These are phyloP conservation scores for Boletus tomentosulus DNA, from an alignment of 768 basidiomycete species.

Conservation along the genomic window DNA sequence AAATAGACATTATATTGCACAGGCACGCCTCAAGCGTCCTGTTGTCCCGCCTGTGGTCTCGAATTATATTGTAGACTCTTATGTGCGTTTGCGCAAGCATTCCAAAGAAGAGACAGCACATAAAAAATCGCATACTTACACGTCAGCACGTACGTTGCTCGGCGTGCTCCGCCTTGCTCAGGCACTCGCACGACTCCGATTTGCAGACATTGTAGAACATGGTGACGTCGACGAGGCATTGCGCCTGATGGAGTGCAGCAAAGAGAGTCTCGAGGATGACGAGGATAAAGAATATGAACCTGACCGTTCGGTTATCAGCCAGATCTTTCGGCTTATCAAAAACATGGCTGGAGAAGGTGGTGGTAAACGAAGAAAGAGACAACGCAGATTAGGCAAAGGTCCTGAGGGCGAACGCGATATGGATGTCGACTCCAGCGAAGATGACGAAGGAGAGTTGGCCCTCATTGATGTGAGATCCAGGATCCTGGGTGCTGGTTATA, in stretches of 20 bases:
- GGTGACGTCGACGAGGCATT: slow-evolving; percentile 95
- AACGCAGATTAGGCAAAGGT: slow-evolving; percentile 61
- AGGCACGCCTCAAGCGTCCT: slow-evolving; percentile 83
- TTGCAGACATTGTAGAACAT: slow-evolving; percentile 72
- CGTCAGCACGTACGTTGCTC: slow-evolving; percentile 92
- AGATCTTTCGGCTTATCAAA: slow-evolving; percentile 90
- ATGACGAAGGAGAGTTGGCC: slow-evolving; percentile 67
- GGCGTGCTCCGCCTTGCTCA: slow-evolving; percentile 93
- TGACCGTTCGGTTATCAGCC: slow-evolving; percentile 76
- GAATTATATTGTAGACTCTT: slow-evolving; percentile 90
- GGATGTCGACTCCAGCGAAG: slow-evolving; percentile 66
- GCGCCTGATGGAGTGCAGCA: slow-evolving; percentile 94
- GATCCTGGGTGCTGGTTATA: slow-evolving; percentile 83
- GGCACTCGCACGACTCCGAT: slow-evolving; percentile 88
- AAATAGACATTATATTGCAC: slow-evolving; percentile 88
- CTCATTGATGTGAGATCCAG: slow-evolving; percentile 87
- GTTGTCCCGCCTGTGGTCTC: slow-evolving; percentile 87
- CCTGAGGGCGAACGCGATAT: slow-evolving; percentile 67
- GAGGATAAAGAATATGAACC: slow-evolving; percentile 62
- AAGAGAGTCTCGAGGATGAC: slow-evolving; percentile 84
- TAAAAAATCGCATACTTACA: slow-evolving; percentile 90
- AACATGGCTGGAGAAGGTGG: slow-evolving; percentile 60
- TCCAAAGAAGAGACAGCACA: slow-evolving; percentile 87
- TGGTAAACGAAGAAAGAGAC: slow-evolving; percentile 37
- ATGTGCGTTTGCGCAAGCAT: slow-evolving; percentile 90